Evolutionary conservation across 306 rosid genomes (phyloP).

Genomic region (Nissolia schottii): DNA sequence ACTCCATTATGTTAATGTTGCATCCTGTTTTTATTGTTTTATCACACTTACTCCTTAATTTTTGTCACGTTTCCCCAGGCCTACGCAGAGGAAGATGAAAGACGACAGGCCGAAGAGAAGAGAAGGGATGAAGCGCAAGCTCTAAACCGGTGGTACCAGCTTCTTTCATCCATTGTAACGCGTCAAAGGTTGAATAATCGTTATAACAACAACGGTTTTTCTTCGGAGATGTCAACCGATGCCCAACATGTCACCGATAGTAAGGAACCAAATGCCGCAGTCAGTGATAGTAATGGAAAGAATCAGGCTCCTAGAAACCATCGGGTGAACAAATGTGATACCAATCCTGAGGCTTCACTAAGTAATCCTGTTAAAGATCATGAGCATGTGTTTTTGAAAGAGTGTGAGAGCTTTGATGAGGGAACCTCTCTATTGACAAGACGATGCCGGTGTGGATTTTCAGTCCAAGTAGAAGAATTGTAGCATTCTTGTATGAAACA

Average conservation of each 20-base stretch:
- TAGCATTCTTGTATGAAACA: constrained; percentile 29
- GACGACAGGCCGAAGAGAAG: constrained; percentile 66
- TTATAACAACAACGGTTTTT: constrained; percentile 37
- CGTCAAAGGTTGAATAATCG: constrained; percentile 74
- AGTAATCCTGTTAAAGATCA: constrained; percentile 38
- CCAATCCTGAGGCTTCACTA: constrained; percentile 20
- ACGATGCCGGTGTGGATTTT: constrained; percentile 78
- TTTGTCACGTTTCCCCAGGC: constrained; percentile 43
- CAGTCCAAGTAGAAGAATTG: constrained; percentile 79
- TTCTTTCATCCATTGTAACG: constrained; percentile 77
- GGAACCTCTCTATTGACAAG: constrained; percentile 53
- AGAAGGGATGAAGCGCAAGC: constrained; percentile 66
- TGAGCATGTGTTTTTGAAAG: constrained; percentile 72
- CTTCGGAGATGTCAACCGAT: constrained; percentile 32
- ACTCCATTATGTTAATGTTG: neutral
- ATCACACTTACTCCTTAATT: neutral
- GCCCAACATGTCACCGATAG: constrained; percentile 6
- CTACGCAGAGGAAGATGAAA: constrained; percentile 71
- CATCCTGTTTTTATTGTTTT: neutral
- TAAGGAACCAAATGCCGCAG: constrained; percentile 24
- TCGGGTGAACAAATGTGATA: constrained; percentile 8
- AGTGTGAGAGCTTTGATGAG: constrained; percentile 56
- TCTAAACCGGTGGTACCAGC: constrained; percentile 84
- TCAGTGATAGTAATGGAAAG: constrained; percentile 26
- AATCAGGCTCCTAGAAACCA: constrained; percentile 23